Percentiles rank a stretch among this genome's conserved stretches.
These are phyloP conservation scores for Ormosia emarginata DNA, from an alignment of 306 rosid species.

Conservation along the genomic window DNA sequence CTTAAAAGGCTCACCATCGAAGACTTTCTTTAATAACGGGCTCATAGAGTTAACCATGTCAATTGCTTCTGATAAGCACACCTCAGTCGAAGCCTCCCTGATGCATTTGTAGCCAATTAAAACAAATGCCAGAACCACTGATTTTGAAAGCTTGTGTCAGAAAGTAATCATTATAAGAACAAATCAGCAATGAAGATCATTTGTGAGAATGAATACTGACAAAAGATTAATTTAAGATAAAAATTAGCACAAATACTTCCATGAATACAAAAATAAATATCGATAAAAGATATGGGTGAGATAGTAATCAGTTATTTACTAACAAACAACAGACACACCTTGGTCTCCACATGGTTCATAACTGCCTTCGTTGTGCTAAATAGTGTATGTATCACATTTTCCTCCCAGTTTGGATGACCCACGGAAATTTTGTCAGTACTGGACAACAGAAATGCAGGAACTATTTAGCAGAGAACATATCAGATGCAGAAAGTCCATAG, in stretches of 20 bases:
- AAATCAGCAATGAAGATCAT: slow-evolving; percentile 22
- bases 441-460: slow-evolving; percentile 32
- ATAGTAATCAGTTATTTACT: background rate
- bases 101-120: slow-evolving; percentile 67
- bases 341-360: slow-evolving; percentile 54
- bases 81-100: slow-evolving; percentile 59
- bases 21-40: slow-evolving; percentile 50
- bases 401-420: slow-evolving; percentile 45
- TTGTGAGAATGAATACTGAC: background rate
- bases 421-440: slow-evolving; percentile 41
- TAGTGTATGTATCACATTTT: slow-evolving; percentile 46
- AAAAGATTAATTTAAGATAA: background rate
- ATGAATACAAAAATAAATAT: background rate
- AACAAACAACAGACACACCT: slow-evolving; percentile 51
- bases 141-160: slow-evolving; percentile 58
- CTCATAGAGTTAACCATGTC: slow-evolving; percentile 56
- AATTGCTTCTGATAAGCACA: slow-evolving; percentile 60
- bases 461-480: slow-evolving; percentile 26
- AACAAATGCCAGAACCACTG: slow-evolving; percentile 65
- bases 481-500: background rate
- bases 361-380: slow-evolving; percentile 61
- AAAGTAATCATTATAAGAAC: slow-evolving; percentile 26
- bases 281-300: background rate
- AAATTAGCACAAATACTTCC: slow-evolving; percentile 11
- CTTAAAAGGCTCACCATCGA: slow-evolving; percentile 50